These are phyloP conservation scores for Neurospora discreta DNA, from an alignment of 495 filamentous ascomycete species.

Conservation along the genomic window DNA sequence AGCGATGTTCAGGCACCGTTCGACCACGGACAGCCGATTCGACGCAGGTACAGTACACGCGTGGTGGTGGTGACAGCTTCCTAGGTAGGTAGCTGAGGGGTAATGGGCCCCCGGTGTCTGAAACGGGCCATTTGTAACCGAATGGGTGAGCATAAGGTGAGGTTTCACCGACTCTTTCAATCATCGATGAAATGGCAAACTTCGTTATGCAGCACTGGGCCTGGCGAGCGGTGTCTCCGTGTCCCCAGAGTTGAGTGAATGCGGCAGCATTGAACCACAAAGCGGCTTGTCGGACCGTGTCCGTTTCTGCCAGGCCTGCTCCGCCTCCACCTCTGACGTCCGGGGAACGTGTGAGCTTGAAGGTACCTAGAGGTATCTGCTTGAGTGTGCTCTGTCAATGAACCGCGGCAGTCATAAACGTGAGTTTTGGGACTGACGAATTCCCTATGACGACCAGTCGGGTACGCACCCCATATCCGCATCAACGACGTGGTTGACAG, in stretches of 20 bases:
- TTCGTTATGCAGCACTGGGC: not conserved
- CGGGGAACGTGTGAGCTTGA: not conserved
- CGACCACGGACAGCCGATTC: not conserved
- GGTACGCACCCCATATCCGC: not conserved
- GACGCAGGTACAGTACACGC: not conserved
- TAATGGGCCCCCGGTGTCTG: not conserved
- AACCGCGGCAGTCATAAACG: too few species aligned
- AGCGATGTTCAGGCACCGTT: not conserved
- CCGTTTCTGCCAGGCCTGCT: not conserved
- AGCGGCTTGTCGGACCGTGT: not conserved
- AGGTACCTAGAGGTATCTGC: not conserved
- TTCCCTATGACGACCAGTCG: not conserved
- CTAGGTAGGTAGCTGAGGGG: not conserved
- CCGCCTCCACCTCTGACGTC: not conserved
- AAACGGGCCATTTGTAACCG: not conserved
- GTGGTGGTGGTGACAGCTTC: not conserved
- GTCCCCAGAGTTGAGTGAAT: not conserved
- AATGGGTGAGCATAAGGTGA: not conserved
- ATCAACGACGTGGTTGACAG: not conserved
- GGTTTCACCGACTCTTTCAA: not conserved
- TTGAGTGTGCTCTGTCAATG: too few species aligned
- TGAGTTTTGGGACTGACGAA: not conserved
- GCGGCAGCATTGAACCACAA: not conserved
- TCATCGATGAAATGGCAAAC: not conserved
- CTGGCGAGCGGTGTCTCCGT: not conserved